Conservation (phyloP, 2,329 filamentous ascomycete genomes). For the Ophiostoma montium region DNA sequence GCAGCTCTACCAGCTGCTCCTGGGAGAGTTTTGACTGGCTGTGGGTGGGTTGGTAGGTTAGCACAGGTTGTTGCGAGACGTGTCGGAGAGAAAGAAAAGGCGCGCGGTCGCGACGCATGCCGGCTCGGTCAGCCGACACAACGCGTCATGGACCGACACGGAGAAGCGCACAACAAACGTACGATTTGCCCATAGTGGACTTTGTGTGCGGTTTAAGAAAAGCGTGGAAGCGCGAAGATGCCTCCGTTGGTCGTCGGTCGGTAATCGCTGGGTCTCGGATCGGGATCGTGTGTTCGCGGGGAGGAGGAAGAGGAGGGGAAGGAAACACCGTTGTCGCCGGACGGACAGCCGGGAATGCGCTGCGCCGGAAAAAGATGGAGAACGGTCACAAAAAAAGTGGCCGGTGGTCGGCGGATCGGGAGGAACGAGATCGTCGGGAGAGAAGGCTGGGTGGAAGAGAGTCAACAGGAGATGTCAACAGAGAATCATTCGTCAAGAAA, state of each 20-base stretch:
- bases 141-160: too few species aligned
- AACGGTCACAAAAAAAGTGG: neutral
- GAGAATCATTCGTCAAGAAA: too few species aligned
- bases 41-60: conserved; percentile 10
- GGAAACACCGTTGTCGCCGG: neutral
- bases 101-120: too few species aligned
- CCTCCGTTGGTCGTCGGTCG: neutral
- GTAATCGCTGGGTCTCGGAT: neutral
- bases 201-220: neutral
- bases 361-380: neutral
- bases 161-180: neutral
- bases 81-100: too few species aligned
- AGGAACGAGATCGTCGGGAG: neutral
- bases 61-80: too few species aligned
- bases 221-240: neutral
- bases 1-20: conserved; percentile 87
- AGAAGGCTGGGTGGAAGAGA: neutral
- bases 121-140: too few species aligned
- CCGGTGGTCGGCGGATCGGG: neutral
- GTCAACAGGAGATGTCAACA: neutral
- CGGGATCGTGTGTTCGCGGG: neutral
- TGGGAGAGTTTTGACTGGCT: conserved; percentile 98
- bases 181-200: conserved; percentile 4
- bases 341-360: neutral
- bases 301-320: too few species aligned